phyloP scores from a whole-genome alignment of 768 basidiomycete genomes.

The Nidula microcarpa region DNA sequence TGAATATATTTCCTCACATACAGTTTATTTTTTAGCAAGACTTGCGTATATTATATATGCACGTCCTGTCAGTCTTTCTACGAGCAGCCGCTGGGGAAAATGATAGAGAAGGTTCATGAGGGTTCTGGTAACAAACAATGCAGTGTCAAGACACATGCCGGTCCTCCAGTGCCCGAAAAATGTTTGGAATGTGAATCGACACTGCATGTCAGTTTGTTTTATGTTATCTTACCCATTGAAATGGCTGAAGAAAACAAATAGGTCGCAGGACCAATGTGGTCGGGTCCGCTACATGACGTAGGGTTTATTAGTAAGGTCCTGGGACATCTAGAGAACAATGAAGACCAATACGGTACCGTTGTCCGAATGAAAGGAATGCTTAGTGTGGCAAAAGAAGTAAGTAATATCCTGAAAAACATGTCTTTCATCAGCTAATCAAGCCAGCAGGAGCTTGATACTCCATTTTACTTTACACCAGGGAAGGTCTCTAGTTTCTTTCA shows the following conservation, averaged over 20 bases:
- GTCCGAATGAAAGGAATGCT: slow-evolving; percentile 95
- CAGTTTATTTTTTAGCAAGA: slow-evolving; percentile 59
- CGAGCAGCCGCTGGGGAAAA: slow-evolving; percentile 81
- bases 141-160: slow-evolving; percentile 68
- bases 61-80: slow-evolving; percentile 77
- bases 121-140: slow-evolving; percentile 54
- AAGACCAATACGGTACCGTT: slow-evolving; percentile 71
- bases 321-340: slow-evolving; percentile 61
- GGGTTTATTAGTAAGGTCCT: slow-evolving; percentile 76
- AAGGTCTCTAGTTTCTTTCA: slow-evolving; percentile 82
- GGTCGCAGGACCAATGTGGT: slow-evolving; percentile 98
- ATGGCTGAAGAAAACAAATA: slow-evolving; percentile 20
- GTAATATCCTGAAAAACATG: slow-evolving; percentile 11
- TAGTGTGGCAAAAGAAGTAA: slow-evolving; percentile 81
- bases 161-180: slow-evolving; percentile 59
- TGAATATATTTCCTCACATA: neutral
- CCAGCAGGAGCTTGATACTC: slow-evolving; percentile 65
- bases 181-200: slow-evolving; percentile 82
- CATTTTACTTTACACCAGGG: slow-evolving; percentile 88
- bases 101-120: slow-evolving; percentile 58
- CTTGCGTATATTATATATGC: slow-evolving; percentile 83
- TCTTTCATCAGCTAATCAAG: neutral
- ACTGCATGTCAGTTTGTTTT: slow-evolving; percentile 61
- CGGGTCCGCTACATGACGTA: slow-evolving; percentile 77
- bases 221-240: neutral